These are phyloP conservation scores for Aspergillus thermomutatus DNA, from an alignment of 2,329 filamentous ascomycete species.

Conservation along the genomic window DNA sequence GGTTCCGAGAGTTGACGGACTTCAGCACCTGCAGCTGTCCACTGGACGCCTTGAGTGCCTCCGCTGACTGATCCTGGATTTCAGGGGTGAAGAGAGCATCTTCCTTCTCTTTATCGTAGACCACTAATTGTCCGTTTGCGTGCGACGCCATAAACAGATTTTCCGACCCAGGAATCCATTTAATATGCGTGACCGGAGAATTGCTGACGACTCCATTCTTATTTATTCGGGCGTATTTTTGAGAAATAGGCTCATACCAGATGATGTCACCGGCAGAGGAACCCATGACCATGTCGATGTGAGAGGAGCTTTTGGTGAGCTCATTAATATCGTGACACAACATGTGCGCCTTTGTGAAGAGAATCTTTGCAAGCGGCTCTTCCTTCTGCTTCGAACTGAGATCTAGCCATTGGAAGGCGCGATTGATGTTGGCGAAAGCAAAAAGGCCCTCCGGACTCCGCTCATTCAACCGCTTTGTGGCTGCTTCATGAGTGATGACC, in stretches of 20 bases:
- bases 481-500: slow-evolving; percentile 81
- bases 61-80: slow-evolving; percentile 32
- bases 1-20: slow-evolving; percentile 88
- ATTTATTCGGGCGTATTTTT: slow-evolving; percentile 92
- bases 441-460: slow-evolving; percentile 75
- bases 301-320: slow-evolving; percentile 71
- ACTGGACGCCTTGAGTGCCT: slow-evolving; percentile 24
- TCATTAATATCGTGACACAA: slow-evolving; percentile 90
- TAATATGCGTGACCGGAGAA: slow-evolving; percentile 79
- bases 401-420: slow-evolving; percentile 95
- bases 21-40: slow-evolving; percentile 69
- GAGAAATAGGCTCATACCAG: slow-evolving; percentile 96
- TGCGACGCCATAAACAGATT: slow-evolving; percentile 89
- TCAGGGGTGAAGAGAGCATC: slow-evolving; percentile 76
- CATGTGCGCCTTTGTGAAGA: slow-evolving; percentile 95
- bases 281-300: slow-evolving; percentile 90
- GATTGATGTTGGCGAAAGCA: slow-evolving; percentile 92
- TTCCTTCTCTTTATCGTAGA: slow-evolving; percentile 97
- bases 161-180: slow-evolving; percentile 92
- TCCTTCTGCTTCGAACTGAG: slow-evolving; percentile 67
- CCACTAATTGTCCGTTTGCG: slow-evolving; percentile 83
- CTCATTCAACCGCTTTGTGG: slow-evolving; percentile 76
- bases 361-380: slow-evolving; percentile 89
- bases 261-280: slow-evolving; percentile 97
- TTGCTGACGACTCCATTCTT: slow-evolving; percentile 93